Evolutionary conservation across 345 rosid genomes (phyloP).

Genomic region (Syzygium aqueum): DNA sequence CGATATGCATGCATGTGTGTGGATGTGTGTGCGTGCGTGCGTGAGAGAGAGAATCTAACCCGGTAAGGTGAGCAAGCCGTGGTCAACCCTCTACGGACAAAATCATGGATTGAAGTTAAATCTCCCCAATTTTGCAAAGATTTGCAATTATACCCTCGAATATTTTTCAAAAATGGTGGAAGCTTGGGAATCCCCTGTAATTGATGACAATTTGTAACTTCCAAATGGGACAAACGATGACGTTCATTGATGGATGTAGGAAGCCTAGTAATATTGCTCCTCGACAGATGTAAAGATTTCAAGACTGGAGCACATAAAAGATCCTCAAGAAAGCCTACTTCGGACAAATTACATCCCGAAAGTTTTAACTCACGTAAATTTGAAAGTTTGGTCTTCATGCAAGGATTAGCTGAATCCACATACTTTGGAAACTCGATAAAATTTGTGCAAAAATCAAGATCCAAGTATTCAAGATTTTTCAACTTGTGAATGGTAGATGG

Average conservation of each 20-base stretch:
- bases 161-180: background rate
- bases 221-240: background rate
- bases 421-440: background rate
- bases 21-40: fast-evolving
- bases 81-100: background rate
- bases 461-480: background rate
- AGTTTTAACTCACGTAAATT: fast-evolving
- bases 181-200: background rate
- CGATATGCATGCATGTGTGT: background rate
- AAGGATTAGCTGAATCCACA: background rate
- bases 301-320: background rate
- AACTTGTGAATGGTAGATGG: background rate
- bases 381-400: background rate
- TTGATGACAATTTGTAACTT: background rate
- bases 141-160: background rate
- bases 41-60: background rate
- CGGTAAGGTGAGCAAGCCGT: background rate
- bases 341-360: background rate
- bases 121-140: background rate
- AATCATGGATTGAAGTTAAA: background rate
- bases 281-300: fast-evolving
- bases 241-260: background rate
- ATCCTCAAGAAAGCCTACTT: background rate
- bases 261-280: background rate
- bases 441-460: background rate